Base-by-base conservation (phyloP, 768 basidiomycete species). In the Udeniomyces megalosporus region DNA sequence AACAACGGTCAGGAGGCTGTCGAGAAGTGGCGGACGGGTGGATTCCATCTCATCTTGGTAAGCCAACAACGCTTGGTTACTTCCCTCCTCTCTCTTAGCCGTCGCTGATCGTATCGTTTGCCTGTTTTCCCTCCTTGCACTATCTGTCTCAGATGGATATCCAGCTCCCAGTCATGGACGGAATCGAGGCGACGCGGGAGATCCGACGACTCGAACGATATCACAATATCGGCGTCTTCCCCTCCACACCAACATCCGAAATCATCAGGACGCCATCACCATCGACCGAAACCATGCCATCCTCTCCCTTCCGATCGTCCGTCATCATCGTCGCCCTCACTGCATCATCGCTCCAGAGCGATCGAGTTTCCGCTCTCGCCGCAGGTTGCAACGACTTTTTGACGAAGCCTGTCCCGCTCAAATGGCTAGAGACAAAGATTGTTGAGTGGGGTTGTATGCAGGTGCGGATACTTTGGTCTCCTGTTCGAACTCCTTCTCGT, bases 321-420 rank as follows among this genome's bases (percentile, higher is more conserved):
- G 95, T 99, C 66, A 97, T 99, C 75, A 97, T 99, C 69, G 92
- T 99, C 66, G 95, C 95, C n/a, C 79, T 97, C 52, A 99, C 95
- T 1, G 95, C 95, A 2, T 96, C 92, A 2, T 88, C 88, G 12
- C 78, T 93, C n/a, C 86, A 91, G 71, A 84, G 82, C 65, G 95
- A 99, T 78, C 84, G 95, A 77, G 88, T 96, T 51, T 84, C 84
- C 22, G 95, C 95, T n/a, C 83, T 99, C 44, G 92, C 88, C 4
- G 95, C 95, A 1, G 95, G 95, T 6, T 99, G 95, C 75, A 97
- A 99, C 69, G 95, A 99, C 73, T 99, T 97, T 75, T 74, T 99
- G 53, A 97, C 92, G 46, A 99, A 99, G 70, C 95, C 95, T 0
- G 93, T 99, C 32, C 89, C 88, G 7, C 77, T 95, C 31, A 78